A percentile compares a stretch with the other conserved stretches of the same genome.
Conservation (phyloP, 805 yeast species). For the Ogataea naganishii region DNA sequence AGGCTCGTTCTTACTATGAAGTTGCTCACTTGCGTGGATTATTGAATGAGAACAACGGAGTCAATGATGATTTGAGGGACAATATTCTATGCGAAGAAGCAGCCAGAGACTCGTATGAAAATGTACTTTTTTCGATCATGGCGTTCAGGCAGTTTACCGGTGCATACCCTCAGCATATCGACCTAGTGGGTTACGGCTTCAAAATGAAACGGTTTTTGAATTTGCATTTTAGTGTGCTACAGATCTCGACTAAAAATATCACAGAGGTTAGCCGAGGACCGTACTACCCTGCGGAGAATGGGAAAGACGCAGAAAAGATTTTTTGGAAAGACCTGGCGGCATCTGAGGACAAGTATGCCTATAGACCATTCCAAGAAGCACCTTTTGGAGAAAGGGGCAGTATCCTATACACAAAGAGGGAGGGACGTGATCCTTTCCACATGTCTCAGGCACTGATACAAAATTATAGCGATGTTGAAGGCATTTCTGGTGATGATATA, state of each 20-base stretch:
- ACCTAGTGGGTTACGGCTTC: conserved; percentile 69
- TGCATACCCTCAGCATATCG: conserved; percentile 40
- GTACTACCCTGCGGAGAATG: conserved; percentile 24
- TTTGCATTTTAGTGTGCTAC: conserved; percentile 45
- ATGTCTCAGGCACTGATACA: too few species aligned
- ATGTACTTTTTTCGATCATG: conserved; percentile 52
- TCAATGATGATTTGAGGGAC: conserved; percentile 1
- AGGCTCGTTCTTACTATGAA: conserved; percentile 50
- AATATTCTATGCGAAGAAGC: conserved; percentile 50
- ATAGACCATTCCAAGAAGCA: conserved; percentile 42
- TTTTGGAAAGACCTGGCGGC: conserved; percentile 40
- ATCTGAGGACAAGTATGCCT: conserved; percentile 47
- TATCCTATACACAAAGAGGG: conserved; percentile 36
- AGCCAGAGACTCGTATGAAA: conserved; percentile 77
- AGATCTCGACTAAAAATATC: conserved; percentile 27
- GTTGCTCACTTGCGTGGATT: conserved; percentile 30
- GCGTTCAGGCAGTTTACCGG: conserved; percentile 39
- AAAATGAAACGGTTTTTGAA: conserved; percentile 52
- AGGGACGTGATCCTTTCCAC: conserved; percentile 51
- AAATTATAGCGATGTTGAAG: too few species aligned
- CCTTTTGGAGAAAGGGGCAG: conserved; percentile 46
- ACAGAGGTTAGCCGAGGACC: conserved; percentile 56
- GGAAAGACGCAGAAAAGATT: conserved; percentile 13
- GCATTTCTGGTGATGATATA: conserved; percentile 8
- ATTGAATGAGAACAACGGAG: conserved; percentile 4